Evolutionary conservation across 2,329 filamentous ascomycete genomes (phyloP).

Genomic region (Fusarium sacchari): DNA sequence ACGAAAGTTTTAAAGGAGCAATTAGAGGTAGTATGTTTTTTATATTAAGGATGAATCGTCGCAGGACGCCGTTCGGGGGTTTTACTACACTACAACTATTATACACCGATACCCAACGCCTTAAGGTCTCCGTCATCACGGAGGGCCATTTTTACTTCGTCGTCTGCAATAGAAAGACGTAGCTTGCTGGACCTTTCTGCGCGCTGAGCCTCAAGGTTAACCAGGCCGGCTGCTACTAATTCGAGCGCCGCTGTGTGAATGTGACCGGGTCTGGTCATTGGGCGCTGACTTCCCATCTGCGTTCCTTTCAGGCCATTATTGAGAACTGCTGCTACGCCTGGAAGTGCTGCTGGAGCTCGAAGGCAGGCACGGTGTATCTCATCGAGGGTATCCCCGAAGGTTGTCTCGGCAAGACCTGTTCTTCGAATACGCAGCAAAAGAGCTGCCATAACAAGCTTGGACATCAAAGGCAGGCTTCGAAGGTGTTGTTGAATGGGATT

Average conservation of each 20-base stretch:
- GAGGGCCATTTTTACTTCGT: constrained; percentile 89
- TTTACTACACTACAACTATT: constrained; percentile 44
- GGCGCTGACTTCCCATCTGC: constrained; percentile 43
- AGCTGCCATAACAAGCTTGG: constrained; percentile 87
- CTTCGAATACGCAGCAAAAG: constrained; percentile 81
- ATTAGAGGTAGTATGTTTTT: constrained; percentile 3
- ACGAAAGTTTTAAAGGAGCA: constrained; percentile 72
- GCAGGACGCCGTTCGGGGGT: constrained; percentile 17
- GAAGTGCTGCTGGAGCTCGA: constrained; percentile 48
- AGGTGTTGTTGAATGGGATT: constrained; percentile 92
- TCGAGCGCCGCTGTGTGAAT: constrained; percentile 81
- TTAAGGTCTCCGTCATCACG: constrained; percentile 89
- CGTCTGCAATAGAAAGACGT: constrained; percentile 84
- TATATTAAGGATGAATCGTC: constrained; percentile 21
- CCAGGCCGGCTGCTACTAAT: constrained; percentile 85
- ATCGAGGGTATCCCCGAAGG: constrained; percentile 88
- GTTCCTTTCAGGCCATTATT: constrained; percentile 44
- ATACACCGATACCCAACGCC: constrained; percentile 72
- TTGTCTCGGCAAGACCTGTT: constrained; percentile 86
- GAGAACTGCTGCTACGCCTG: constrained; percentile 52
- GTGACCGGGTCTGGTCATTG: constrained; percentile 48
- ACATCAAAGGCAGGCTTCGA: constrained; percentile 80
- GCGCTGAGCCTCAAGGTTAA: constrained; percentile 82
- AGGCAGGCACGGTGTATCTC: constrained; percentile 64
- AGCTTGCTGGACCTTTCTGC: constrained; percentile 90